Base-by-base conservation (phyloP, 140 eudicot species). In the Bidens hawaiensis region DNA sequence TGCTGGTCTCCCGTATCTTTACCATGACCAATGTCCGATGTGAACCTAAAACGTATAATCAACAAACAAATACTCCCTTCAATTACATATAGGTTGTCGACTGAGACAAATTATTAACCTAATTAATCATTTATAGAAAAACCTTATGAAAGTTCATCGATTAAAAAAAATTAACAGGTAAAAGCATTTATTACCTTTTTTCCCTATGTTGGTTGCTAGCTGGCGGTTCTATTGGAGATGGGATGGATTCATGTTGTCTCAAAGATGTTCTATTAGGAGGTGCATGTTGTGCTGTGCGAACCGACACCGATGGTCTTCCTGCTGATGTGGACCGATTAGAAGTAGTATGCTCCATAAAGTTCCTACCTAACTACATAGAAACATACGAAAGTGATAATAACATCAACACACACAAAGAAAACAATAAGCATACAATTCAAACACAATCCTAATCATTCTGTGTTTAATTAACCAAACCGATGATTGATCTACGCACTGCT, bases 311-410 rank as follows among this genome's bases (percentile, higher is more conserved):
- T 24, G 97, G 70, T 62, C 99, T 76, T 75, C 99, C 99, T 14
- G 99, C 87, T 66, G 99, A 94, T 17, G 95, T 76, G 30, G 99
- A 94, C 23, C 99, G 99, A 63, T 67, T 80, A 6, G 97, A 8
- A 72, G 88, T 70, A 75, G 85, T 63, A 57, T 83, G 86, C 41
- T 94, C 99, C 86, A 81, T 78, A 69, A 82, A 88, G 86, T 81
- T 88, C 90, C 99, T 83, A 88, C 96, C 99, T 81, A 94, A 85
- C 99, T 94, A 85, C 85, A 85, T 66, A 70, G 25, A 68, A 73
- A 65, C 81, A 75, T 43, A 77, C 46, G 62, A 64, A 76, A 77
- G 69, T 66, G 76, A 33, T 59, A 51, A 24, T 12, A 82, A 34
- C 64, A 34, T 34, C 41, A 34, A 34, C 42, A 34, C 42, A 10